phyloP scores from a whole-genome alignment of 768 basidiomycete genomes.

The Hebeloma cylindrosporum region DNA sequence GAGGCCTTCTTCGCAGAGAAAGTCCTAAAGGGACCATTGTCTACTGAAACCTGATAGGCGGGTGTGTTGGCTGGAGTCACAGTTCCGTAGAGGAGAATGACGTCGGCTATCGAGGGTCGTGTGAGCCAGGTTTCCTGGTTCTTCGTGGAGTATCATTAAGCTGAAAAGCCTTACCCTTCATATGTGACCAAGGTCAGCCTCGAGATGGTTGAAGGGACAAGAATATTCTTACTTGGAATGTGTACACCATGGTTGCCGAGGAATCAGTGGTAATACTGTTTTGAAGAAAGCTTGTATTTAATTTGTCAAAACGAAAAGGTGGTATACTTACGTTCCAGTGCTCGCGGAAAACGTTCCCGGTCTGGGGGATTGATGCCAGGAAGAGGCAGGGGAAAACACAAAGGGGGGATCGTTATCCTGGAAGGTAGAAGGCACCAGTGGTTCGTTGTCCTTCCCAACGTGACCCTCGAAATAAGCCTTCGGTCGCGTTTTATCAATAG shows the following conservation, averaged over 20 bases:
- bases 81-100: slow-evolving; percentile 45
- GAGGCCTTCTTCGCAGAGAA: slow-evolving; percentile 17
- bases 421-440: slow-evolving; percentile 17
- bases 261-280: slow-evolving; percentile 34
- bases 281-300: background rate
- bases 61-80: slow-evolving; percentile 20
- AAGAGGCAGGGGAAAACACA: slow-evolving; percentile 30
- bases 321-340: slow-evolving; percentile 39
- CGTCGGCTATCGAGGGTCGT: slow-evolving; percentile 33
- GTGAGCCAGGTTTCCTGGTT: too few relatives aligned
- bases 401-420: slow-evolving; percentile 40
- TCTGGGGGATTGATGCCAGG: slow-evolving; percentile 35
- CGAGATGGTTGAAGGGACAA: background rate
- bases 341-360: slow-evolving; percentile 42
- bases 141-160: background rate
- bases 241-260: slow-evolving; percentile 33
- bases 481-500: background rate
- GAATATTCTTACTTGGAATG: slow-evolving; percentile 37
- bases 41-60: slow-evolving; percentile 11
- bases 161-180: background rate
- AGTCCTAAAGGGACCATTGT: slow-evolving; percentile 10
- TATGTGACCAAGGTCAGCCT: background rate
- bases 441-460: slow-evolving; percentile 19
- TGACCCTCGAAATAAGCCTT: slow-evolving; percentile 18
- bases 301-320: background rate